Evolutionary conservation across 257 asterid species (phyloP).

Genomic region (Thymus quinquecostatus): DNA sequence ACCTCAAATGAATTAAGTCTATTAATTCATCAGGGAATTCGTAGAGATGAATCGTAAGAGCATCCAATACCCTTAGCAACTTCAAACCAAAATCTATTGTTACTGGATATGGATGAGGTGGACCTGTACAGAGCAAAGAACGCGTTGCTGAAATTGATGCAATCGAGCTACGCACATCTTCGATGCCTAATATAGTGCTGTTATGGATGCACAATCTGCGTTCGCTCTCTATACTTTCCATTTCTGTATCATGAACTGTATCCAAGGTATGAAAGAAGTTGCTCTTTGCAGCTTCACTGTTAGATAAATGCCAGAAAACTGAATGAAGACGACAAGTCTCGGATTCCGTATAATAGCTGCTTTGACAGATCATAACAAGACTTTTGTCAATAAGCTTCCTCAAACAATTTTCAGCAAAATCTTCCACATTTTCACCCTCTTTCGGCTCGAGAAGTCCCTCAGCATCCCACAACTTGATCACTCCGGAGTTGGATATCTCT

Average conservation of each 20-base stretch:
- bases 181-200: not conserved
- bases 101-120: not conserved
- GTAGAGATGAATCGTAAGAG: slow-evolving; percentile 1
- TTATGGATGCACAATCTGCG: slow-evolving; percentile 10
- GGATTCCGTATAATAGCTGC: not conserved
- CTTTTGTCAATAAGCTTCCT: not conserved
- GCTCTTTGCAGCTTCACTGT: not conserved
- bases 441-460: slow-evolving; percentile 22
- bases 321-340: slow-evolving; percentile 21
- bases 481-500: not conserved
- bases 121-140: slow-evolving; percentile 11
- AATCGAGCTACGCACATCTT: not conserved
- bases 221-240: not conserved
- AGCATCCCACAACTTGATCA: slow-evolving; percentile 13
- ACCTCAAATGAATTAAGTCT: not conserved
- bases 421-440: not conserved
- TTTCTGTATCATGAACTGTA: not conserved
- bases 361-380: not conserved
- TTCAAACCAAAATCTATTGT: not conserved
- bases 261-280: not conserved
- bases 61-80: slow-evolving; percentile 27
- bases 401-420: not conserved
- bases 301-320: not conserved
- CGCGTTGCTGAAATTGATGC: not conserved
- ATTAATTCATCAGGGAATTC: not conserved